phyloP scores from a whole-genome alignment of 768 basidiomycete species.

The Suillus cothurnatus region DNA sequence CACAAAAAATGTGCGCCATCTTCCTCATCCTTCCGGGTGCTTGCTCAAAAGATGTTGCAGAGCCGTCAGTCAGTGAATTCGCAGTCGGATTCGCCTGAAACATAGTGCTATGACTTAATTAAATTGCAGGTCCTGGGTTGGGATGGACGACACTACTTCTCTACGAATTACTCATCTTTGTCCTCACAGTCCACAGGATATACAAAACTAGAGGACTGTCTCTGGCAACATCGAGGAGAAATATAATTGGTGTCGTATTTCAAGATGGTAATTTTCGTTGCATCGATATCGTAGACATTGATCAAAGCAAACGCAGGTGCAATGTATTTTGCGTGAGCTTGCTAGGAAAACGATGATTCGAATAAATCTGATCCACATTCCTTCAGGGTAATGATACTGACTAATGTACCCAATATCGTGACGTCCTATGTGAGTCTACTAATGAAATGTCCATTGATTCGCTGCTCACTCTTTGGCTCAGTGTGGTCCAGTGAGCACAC shows the following conservation, averaged over 20 bases:
- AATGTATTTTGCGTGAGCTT: constrained; percentile 55
- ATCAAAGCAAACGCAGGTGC: constrained; percentile 39
- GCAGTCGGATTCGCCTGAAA: background rate
- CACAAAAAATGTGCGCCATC: background rate
- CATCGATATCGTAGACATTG: background rate
- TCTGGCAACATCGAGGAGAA: constrained; percentile 27
- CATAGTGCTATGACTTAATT: background rate
- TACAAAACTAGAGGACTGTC: constrained; percentile 34
- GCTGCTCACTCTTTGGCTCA: background rate
- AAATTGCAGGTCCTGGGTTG: constrained; percentile 27
- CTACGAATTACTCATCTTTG: constrained; percentile 51
- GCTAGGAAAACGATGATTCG: background rate
- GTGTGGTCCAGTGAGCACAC: background rate
- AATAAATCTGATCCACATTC: background rate
- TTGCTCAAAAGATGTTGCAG: background rate
- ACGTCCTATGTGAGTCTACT: constrained; percentile 37
- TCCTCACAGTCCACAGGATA: constrained; percentile 49
- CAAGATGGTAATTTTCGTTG: constrained; percentile 46
- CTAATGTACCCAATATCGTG: constrained; percentile 50
- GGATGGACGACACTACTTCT: constrained; percentile 57
- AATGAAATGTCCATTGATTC: background rate
- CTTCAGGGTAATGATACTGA: constrained; percentile 51
- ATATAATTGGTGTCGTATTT: constrained; percentile 44
- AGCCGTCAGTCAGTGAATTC: background rate
- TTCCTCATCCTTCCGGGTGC: background rate